Conservation (phyloP, 2,329 filamentous ascomycete genomes). For the Aspergillus tamarii region DNA sequence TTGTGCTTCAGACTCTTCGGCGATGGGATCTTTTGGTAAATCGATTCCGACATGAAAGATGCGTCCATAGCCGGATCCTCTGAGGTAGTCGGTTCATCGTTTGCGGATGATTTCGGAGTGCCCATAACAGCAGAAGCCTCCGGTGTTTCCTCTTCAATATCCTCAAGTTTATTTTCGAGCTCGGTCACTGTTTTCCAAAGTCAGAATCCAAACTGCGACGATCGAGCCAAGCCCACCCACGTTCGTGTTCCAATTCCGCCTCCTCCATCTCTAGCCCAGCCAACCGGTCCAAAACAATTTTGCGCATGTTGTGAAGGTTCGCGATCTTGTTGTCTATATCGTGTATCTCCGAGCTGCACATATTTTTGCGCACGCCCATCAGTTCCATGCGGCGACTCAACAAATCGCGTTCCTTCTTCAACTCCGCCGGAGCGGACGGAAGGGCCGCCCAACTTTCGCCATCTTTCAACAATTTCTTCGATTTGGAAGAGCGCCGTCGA, state of each 20-base stretch:
- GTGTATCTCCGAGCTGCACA: slow-evolving; percentile 93
- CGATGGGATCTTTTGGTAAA: slow-evolving; percentile 89
- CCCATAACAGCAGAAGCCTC: slow-evolving; percentile 36
- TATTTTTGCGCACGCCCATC: slow-evolving; percentile 90
- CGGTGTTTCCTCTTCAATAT: slow-evolving; percentile 57
- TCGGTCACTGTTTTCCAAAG: slow-evolving; percentile 51
- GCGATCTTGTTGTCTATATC: slow-evolving; percentile 97
- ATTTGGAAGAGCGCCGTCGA: slow-evolving; percentile 70
- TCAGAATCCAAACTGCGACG: slow-evolving; percentile 8
- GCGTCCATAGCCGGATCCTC: slow-evolving; percentile 56
- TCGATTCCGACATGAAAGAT: slow-evolving; percentile 95
- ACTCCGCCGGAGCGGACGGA: slow-evolving; percentile 68
- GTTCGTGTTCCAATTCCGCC: slow-evolving; percentile 82
- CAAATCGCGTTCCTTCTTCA: slow-evolving; percentile 78
- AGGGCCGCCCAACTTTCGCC: slow-evolving; percentile 59
- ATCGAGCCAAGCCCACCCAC: slow-evolving; percentile 53
- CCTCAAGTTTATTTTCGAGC: slow-evolving; percentile 65
- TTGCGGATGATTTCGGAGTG: slow-evolving; percentile 40
- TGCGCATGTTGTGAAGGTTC: slow-evolving; percentile 89
- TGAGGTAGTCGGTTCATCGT: slow-evolving; percentile 57
- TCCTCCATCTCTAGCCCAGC: slow-evolving; percentile 90
- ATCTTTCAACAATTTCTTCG: slow-evolving; percentile 71
- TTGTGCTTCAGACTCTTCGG: slow-evolving; percentile 56
- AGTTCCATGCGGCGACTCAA: slow-evolving; percentile 88
- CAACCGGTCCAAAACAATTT: slow-evolving; percentile 84